These are phyloP conservation scores for Vitrella brassicaformis DNA, from an alignment of 73 alveolate genomes.

Conservation along the genomic window DNA sequence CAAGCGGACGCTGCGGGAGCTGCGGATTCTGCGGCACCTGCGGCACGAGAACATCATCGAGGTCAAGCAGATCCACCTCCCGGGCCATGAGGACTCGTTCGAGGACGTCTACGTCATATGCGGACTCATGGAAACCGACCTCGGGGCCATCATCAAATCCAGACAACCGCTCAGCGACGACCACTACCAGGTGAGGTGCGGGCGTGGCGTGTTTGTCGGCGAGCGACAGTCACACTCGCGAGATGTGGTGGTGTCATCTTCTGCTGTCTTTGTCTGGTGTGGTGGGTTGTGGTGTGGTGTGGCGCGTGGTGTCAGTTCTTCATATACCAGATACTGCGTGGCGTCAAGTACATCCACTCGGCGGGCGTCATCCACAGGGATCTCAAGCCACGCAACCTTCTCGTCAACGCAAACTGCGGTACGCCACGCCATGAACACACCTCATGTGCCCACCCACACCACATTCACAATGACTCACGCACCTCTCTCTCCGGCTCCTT, in stretches of 20 bases:
- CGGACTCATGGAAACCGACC: slow-evolving; percentile 53
- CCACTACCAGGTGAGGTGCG: too few species aligned
- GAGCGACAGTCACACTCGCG: too few species aligned
- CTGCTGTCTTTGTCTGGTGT: too few species aligned
- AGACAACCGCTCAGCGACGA: slow-evolving; percentile 31
- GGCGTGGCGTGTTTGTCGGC: too few species aligned
- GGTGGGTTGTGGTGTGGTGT: too few species aligned
- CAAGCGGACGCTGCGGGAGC: slow-evolving; percentile 56
- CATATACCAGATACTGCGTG: slow-evolving; percentile 30
- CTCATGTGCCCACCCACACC: not conserved
- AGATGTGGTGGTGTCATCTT: too few species aligned
- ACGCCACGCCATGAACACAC: not conserved
- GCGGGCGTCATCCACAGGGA: slow-evolving; percentile 32
- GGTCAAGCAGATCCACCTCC: slow-evolving; percentile 5
- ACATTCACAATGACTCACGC: too few species aligned
- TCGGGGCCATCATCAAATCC: slow-evolving; percentile 42
- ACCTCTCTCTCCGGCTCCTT: not conserved
- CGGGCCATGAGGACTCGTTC: not conserved
- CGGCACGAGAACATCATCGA: slow-evolving; percentile 49
- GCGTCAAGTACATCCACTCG: slow-evolving; percentile 32
- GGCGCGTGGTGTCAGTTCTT: slow-evolving; percentile 27
- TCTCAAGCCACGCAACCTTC: not conserved
- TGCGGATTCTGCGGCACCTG: slow-evolving; percentile 43
- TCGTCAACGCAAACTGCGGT: not conserved
- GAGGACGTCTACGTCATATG: not conserved